Evolutionary conservation across 1,139 yeast species (phyloP), one percentile per base, ranked within the genome.

Genomic region (Lizanozyma gosingica): DNA sequence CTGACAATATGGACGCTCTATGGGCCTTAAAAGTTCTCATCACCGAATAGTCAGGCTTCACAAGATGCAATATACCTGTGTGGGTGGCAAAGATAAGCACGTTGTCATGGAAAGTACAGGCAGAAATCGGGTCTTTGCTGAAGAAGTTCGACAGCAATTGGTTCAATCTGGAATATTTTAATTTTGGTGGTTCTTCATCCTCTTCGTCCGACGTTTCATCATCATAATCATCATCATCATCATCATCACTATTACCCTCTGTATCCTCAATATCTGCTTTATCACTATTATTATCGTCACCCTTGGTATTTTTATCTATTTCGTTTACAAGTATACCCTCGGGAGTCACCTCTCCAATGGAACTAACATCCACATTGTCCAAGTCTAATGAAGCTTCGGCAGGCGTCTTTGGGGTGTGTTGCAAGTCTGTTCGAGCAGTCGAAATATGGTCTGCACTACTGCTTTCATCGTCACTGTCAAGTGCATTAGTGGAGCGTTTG

Each of bases 1-100:
- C 64, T 0, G 87, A 76, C 35, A 90, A 62, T 2, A 92, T 76
- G 0, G 96, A 86, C 0, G 97, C 92, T 38, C 86, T 67, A 51
- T 94, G 97, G 1, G 94, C 92, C 49, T 86, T 77, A 46, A 85
- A 73, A 0, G 95, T 81, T 35, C 94, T 67, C 1, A 87, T 63
- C 0, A 79, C 57, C 3, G 70, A 61, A 47, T 83, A 71, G 36
- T 79, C 76, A 0, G 84, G 71, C 11, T 66, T 66, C 2, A 84
- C 73, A 11, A 92, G 62, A 50, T 86, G 90, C 2, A 92, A 58
- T 3, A 84, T 59, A 0, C 98, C 98, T 0, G 94, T 78, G 52
- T 92, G 97, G 1, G 97, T 86, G 1, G 95, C 97, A 63, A 88
- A 83, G 14, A 84, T 77, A 49, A 83, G 76, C 36, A 79, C 69